These are phyloP conservation scores for Liquidambar formosana DNA, from an alignment of 164 flowering plant genomes.

Conservation along the genomic window DNA sequence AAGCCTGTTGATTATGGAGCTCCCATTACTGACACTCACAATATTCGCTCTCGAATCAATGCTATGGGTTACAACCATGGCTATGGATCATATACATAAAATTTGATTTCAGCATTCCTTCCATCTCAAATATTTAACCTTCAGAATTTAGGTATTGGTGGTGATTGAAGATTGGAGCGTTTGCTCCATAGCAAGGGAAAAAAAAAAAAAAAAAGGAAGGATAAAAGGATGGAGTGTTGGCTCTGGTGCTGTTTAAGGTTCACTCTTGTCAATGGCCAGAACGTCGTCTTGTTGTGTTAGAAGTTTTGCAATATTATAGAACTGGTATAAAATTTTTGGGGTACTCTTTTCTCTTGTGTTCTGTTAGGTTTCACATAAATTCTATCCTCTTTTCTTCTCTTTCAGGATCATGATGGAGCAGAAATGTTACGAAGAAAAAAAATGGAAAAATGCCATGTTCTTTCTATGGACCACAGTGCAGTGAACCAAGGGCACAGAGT, in stretches of 20 bases:
- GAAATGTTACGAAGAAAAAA: too few relatives aligned
- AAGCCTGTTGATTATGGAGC: conserved; percentile 67
- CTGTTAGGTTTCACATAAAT: background rate
- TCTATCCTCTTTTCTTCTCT: background rate
- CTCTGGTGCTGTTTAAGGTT: background rate
- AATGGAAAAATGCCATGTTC: background rate
- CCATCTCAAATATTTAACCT: conserved; percentile 4
- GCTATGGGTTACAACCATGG: conserved; percentile 39
- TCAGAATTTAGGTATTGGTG: conserved; percentile 11
- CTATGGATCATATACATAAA: conserved; percentile 30
- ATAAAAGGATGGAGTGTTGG: too few relatives aligned
- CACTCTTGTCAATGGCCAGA: background rate
- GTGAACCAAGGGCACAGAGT: too few relatives aligned
- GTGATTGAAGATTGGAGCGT: background rate
- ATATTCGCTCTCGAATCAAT: conserved; percentile 44
- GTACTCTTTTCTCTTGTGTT: background rate
- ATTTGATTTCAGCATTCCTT: conserved; percentile 5
- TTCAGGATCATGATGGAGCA: background rate
- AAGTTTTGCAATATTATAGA: background rate
- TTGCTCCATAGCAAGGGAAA: too few relatives aligned
- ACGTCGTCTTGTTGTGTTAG: background rate
- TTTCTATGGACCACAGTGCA: too few relatives aligned
- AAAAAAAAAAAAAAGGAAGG: too few relatives aligned
- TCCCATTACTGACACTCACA: conserved; percentile 45
- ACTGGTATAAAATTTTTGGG: background rate